phyloP scores from a whole-genome alignment of 257 asterid genomes.

The Voacanga thouarsii region DNA sequence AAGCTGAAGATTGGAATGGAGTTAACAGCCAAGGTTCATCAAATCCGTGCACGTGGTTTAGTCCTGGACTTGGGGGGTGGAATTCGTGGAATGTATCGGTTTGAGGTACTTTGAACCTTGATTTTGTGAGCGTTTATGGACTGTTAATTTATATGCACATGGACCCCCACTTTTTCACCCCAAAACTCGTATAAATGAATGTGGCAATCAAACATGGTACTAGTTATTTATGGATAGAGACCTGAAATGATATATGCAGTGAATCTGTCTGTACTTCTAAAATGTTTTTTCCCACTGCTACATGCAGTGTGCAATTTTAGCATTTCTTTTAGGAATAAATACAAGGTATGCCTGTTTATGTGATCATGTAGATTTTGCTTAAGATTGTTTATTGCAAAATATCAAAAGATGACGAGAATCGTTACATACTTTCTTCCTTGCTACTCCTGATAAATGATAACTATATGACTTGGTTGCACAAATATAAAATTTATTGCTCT shows the following conservation, averaged over 20 bases:
- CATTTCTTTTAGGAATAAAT: neutral
- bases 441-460: neutral
- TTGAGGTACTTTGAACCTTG: conserved; percentile 55
- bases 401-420: neutral
- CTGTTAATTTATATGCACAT: neutral
- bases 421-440: neutral
- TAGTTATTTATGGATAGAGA: neutral
- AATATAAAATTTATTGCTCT: neutral
- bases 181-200: neutral
- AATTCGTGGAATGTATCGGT: conserved; percentile 78
- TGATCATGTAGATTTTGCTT: neutral
- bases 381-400: neutral
- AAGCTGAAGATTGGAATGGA: conserved; percentile 69
- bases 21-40: conserved; percentile 74
- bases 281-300: neutral
- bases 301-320: neutral
- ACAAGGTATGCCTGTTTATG: neutral
- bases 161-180: neutral
- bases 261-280: neutral
- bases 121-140: neutral
- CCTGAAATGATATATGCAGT: neutral
- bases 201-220: neutral
- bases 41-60: conserved; percentile 77
- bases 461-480: neutral
- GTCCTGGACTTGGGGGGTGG: conserved; percentile 90